Conservation (phyloP, 257 asterid species). For the Lycium barbarum region DNA sequence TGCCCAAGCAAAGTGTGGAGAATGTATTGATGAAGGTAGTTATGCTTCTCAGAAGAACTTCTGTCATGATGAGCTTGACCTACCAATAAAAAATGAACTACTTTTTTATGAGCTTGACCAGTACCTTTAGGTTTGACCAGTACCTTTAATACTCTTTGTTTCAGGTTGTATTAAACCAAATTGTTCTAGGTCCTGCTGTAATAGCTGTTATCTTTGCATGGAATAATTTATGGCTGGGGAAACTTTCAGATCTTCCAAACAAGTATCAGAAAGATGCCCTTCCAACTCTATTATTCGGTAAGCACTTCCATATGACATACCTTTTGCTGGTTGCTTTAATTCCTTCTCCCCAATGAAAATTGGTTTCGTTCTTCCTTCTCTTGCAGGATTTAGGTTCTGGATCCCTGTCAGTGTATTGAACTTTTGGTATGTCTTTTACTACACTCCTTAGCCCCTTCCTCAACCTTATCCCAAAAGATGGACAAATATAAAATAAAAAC, state of each 20-base stretch:
- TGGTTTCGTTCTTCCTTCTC: slow-evolving; percentile 12
- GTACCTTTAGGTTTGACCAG: neutral
- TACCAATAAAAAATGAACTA: neutral
- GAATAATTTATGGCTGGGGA: slow-evolving; percentile 92
- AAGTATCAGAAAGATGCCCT: slow-evolving; percentile 91
- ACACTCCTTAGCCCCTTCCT: neutral
- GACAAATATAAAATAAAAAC: neutral
- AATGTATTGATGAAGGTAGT: slow-evolving; percentile 69
- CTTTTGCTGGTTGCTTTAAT: neutral
- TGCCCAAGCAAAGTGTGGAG: slow-evolving; percentile 75
- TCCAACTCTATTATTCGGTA: slow-evolving; percentile 81
- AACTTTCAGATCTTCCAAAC: slow-evolving; percentile 82
- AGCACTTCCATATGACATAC: slow-evolving; percentile 27
- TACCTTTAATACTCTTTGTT: slow-evolving; percentile 28
- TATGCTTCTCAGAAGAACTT: slow-evolving; percentile 4
- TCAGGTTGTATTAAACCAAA: slow-evolving; percentile 86
- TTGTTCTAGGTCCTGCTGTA: slow-evolving; percentile 80
- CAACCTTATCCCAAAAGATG: neutral
- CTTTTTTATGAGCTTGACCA: neutral
- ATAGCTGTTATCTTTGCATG: slow-evolving; percentile 89
- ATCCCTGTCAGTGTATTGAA: slow-evolving; percentile 91
- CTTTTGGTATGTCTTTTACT: slow-evolving; percentile 68
- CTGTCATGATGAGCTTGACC: slow-evolving; percentile 9
- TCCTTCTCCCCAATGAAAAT: slow-evolving; percentile 17
- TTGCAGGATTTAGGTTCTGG: slow-evolving; percentile 96